Evolutionary conservation across 352 stramenopile genomes (phyloP).

Genomic region (Globisporangium polare): DNA sequence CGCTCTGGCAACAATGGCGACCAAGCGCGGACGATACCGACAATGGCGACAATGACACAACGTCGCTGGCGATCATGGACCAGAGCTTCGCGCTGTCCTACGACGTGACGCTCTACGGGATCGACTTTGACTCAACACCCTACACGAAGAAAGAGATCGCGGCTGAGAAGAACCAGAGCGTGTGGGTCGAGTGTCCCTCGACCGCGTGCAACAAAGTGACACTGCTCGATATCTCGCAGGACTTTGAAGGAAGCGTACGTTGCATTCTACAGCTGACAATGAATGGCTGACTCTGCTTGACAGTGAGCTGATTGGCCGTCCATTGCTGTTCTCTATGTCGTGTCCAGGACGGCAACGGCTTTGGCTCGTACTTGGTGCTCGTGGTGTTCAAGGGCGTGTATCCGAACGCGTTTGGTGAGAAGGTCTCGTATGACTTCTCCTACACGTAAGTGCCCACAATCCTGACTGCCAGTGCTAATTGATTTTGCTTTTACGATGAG

Average conservation of each 20-base stretch:
- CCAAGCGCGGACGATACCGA: conserved; percentile 2
- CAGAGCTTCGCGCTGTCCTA: conserved; percentile 66
- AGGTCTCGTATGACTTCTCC: conserved; percentile 70
- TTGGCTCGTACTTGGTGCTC: conserved; percentile 55
- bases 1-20: conserved; percentile 22
- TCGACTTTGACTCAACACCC: conserved; percentile 36
- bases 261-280: too few relatives aligned
- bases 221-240: conserved; percentile 72
- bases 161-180: conserved; percentile 67
- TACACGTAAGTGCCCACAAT: conserved; percentile 55
- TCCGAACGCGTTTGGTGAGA: conserved; percentile 64
- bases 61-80: conserved; percentile 24
- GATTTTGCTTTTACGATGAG: too few relatives aligned
- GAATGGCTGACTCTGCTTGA: too few relatives aligned
- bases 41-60: neutral
- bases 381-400: conserved; percentile 71
- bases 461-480: too few relatives aligned
- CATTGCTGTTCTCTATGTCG: too few relatives aligned
- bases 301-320: too few relatives aligned
- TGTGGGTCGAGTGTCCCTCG: conserved; percentile 65
- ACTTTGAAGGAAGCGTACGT: conserved; percentile 48
- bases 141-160: conserved; percentile 44
- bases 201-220: conserved; percentile 38
- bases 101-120: conserved; percentile 62
- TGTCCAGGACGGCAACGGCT: conserved; percentile 52